A percentile compares a stretch with the other conserved stretches of the same genome.
phyloP scores from a whole-genome alignment of 129 eudicot species.

The Pseudognaphalium luteoalbum region DNA sequence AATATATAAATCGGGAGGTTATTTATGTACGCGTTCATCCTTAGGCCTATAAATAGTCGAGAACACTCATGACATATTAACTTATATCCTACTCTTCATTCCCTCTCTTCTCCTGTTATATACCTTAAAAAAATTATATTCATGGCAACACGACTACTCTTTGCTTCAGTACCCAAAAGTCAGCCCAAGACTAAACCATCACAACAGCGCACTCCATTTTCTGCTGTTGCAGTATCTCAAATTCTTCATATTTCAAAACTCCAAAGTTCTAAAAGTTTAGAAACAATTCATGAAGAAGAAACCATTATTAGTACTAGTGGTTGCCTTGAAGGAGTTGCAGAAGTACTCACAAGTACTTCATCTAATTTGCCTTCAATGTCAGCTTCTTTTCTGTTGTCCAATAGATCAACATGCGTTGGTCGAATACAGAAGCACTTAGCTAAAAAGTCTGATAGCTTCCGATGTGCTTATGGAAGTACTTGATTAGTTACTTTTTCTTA shows the following conservation, averaged over 20 bases:
- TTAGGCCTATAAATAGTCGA: conserved; percentile 20
- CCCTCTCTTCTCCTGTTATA: background rate
- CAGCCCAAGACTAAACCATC: conserved; percentile 24
- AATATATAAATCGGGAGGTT: background rate
- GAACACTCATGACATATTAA: conserved; percentile 19
- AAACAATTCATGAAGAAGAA: conserved; percentile 35
- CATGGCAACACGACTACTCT: conserved; percentile 37
- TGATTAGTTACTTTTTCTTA: background rate
- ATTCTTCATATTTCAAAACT: conserved; percentile 19
- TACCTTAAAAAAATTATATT: background rate
- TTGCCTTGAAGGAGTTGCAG: conserved; percentile 22
- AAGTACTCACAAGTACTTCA: conserved; percentile 21
- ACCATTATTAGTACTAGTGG: background rate
- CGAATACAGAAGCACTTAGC: background rate
- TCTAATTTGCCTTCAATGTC: background rate
- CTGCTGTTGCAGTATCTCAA: conserved; percentile 25
- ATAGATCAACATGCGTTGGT: background rate
- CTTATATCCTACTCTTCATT: background rate
- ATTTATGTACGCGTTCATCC: background rate
- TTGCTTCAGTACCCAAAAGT: conserved; percentile 27
- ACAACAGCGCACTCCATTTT: conserved; percentile 29
- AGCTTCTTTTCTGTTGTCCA: background rate
- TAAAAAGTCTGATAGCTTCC: background rate
- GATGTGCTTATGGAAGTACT: background rate
- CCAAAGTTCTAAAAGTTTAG: conserved; percentile 2